These are phyloP conservation scores for Lactarius psammicola DNA, from an alignment of 768 basidiomycete species.

Conservation along the genomic window DNA sequence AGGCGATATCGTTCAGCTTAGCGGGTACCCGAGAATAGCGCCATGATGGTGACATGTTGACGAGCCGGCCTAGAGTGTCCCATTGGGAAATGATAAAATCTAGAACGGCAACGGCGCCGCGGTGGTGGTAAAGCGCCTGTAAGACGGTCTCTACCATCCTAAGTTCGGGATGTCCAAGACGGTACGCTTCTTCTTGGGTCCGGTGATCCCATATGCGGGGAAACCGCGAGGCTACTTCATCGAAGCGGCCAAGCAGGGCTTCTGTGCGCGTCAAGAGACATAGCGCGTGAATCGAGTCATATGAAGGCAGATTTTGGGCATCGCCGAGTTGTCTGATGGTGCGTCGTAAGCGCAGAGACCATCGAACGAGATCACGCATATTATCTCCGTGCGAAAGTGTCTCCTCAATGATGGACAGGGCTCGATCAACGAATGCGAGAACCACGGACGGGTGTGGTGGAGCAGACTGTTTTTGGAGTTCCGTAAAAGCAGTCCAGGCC, in stretches of 20 bases:
- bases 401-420: constrained; percentile 19
- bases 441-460: constrained; percentile 8
- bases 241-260: constrained; percentile 21
- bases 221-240: constrained; percentile 12
- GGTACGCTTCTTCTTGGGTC: neutral
- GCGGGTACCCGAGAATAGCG: neutral
- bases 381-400: constrained; percentile 11
- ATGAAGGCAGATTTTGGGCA: constrained; percentile 1
- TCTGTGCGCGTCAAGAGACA: constrained; percentile 26
- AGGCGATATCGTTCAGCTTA: constrained; percentile 10
- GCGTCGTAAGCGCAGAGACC: constrained; percentile 20
- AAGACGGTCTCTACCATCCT: constrained; percentile 21
- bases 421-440: constrained; percentile 27
- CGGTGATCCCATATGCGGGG: constrained; percentile 1
- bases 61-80: constrained; percentile 13
- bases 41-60: constrained; percentile 9
- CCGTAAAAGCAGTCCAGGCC: constrained; percentile 25
- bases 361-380: constrained; percentile 21
- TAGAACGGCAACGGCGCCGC: constrained; percentile 21
- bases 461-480: constrained; percentile 10
- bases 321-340: constrained; percentile 13
- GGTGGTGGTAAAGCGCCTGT: constrained; percentile 16
- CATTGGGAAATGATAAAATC: constrained; percentile 23
- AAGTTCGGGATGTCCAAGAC: neutral
- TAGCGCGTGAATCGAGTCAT: constrained; percentile 6